A percentile compares a stretch with the other conserved stretches of the same genome.
Conservation (phyloP, 345 rosid genomes). For the Jatropha curcas region DNA sequence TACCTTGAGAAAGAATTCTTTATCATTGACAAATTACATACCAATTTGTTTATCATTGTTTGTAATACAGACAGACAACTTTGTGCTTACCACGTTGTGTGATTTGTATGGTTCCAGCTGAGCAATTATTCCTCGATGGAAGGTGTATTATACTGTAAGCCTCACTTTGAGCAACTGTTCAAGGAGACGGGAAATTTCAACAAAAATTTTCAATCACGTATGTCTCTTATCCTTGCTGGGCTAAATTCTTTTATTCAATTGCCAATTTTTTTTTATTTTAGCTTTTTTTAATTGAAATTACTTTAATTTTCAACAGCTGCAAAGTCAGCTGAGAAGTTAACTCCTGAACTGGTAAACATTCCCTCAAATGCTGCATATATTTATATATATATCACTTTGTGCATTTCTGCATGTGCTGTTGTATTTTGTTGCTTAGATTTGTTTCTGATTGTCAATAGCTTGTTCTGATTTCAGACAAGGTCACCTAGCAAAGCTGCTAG, state of each 20-base stretch:
- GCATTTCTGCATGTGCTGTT: constrained; percentile 4
- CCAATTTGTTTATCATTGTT: too few species aligned
- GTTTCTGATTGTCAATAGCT: constrained; percentile 29
- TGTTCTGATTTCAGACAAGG: constrained; percentile 64
- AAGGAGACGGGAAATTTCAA: constrained; percentile 88
- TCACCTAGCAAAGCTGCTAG: constrained; percentile 94
- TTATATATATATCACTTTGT: not conserved
- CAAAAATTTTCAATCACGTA: constrained; percentile 96
- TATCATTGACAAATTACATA: not conserved
- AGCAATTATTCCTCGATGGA: constrained; percentile 97
- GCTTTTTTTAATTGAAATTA: constrained; percentile 26
- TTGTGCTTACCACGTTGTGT: constrained; percentile 19
- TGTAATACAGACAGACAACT: too few species aligned
- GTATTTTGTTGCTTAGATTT: not conserved
- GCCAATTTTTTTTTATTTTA: constrained; percentile 6
- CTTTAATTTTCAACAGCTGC: constrained; percentile 64
- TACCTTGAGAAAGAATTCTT: not conserved
- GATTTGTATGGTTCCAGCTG: constrained; percentile 52
- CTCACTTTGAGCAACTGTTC: constrained; percentile 97
- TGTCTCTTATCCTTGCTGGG: constrained; percentile 25
- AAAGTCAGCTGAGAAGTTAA: constrained; percentile 81
- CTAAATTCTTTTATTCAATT: constrained; percentile 11
- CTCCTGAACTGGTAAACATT: constrained; percentile 77
- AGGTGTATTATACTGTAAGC: constrained; percentile 93
- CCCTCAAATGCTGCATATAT: constrained; percentile 18